These are phyloP conservation scores for Nymphaea thermarum DNA, from an alignment of 164 flowering plant species.

Conservation along the genomic window DNA sequence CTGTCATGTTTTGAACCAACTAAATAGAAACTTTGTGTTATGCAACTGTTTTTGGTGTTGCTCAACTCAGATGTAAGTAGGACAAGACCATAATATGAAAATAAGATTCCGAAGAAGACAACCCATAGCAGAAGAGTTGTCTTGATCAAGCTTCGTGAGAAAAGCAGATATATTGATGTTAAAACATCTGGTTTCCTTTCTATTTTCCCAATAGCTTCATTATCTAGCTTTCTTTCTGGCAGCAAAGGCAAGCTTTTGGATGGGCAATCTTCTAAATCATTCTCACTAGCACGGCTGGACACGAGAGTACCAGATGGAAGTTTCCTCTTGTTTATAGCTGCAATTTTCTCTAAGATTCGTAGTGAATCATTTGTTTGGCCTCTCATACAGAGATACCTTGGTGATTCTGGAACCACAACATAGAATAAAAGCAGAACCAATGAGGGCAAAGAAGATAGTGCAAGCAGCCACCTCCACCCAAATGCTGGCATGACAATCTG, in stretches of 20 bases:
- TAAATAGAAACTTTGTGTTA: not conserved
- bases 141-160: slow-evolving; percentile 55
- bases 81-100: slow-evolving; percentile 88
- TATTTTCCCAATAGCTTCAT: slow-evolving; percentile 8
- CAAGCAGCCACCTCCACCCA: slow-evolving; percentile 98
- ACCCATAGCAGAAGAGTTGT: slow-evolving; percentile 82
- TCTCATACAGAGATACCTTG: slow-evolving; percentile 61
- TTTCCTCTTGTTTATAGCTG: slow-evolving; percentile 32
- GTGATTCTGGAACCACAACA: slow-evolving; percentile 57
- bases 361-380: slow-evolving; percentile 54
- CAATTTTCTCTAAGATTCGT: slow-evolving; percentile 46
- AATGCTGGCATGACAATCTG: slow-evolving; percentile 79
- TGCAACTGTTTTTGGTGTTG: slow-evolving; percentile 29
- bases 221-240: slow-evolving; percentile 11
- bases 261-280: slow-evolving; percentile 5
- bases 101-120: slow-evolving; percentile 82
- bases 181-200: slow-evolving; percentile 19
- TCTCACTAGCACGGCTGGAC: slow-evolving; percentile 25
- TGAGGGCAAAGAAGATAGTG: slow-evolving; percentile 64
- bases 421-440: slow-evolving; percentile 57
- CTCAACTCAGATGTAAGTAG: slow-evolving; percentile 69
- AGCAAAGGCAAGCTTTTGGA: slow-evolving; percentile 36
- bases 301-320: slow-evolving; percentile 64
- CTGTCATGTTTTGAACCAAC: not conserved
- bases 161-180: slow-evolving; percentile 36